Conservation (phyloP, 148 eudicot species). For the Chenopodium berlandieri region DNA sequence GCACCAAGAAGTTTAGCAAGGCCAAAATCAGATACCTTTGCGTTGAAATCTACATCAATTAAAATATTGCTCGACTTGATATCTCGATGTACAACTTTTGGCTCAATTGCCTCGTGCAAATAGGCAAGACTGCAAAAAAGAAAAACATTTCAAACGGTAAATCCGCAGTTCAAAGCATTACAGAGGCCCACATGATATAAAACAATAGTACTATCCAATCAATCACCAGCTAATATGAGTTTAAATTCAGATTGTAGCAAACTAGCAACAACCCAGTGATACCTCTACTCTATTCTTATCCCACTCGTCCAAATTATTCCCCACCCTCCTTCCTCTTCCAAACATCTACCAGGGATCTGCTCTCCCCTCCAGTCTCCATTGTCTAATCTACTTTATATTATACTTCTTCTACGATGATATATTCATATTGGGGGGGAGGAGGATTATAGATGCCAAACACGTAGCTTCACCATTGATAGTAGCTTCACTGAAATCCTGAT, state of each 20-base stretch:
- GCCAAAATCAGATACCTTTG: conserved; percentile 81
- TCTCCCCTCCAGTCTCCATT: not conserved
- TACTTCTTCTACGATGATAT: not conserved
- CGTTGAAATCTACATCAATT: conserved; percentile 58
- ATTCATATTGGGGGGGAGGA: too few species aligned
- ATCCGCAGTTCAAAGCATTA: not conserved
- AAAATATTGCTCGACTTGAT: conserved; percentile 78
- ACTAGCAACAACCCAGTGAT: too few species aligned
- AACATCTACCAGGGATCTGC: not conserved
- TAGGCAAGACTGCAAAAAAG: conserved; percentile 59
- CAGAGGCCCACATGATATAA: not conserved
- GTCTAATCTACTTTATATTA: not conserved
- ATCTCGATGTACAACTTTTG: conserved; percentile 81
- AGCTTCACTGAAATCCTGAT: not conserved
- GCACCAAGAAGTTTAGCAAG: conserved; percentile 75
- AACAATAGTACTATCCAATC: not conserved
- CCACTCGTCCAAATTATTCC: not conserved
- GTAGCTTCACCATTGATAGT: not conserved
- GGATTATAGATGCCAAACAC: not conserved
- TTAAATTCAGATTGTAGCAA: not conserved
- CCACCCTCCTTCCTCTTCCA: not conserved
- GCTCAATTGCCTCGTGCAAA: conserved; percentile 77
- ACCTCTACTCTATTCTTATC: too few species aligned
- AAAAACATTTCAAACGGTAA: not conserved
- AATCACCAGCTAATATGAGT: not conserved